Evolutionary conservation across 2,329 filamentous ascomycete genomes (phyloP).

Genomic region (Pseudocercospora vitis): DNA sequence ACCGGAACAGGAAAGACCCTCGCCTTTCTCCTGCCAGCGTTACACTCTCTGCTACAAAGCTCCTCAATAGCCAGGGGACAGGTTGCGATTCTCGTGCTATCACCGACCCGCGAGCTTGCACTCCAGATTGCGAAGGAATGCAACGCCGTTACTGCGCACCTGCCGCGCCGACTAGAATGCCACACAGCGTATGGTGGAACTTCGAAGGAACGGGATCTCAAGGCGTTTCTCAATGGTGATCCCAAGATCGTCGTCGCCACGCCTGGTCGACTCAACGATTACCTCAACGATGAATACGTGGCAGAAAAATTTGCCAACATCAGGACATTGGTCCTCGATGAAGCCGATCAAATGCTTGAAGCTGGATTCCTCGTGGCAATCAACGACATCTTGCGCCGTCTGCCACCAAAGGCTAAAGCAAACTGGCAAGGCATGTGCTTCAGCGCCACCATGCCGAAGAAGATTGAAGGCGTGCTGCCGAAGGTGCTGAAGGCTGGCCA

Average conservation of each 20-base stretch:
- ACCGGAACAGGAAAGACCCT: conserved; percentile 93
- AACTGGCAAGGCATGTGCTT: conserved; percentile 53
- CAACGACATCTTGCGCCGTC: conserved; percentile 51
- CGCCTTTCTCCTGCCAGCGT: conserved; percentile 82
- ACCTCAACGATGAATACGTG: conserved; percentile 66
- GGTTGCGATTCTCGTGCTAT: conserved; percentile 82
- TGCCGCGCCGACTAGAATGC: conserved; percentile 76
- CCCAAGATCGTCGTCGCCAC: conserved; percentile 87
- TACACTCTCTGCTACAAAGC: conserved; percentile 77
- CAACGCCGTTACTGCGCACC: conserved; percentile 82
- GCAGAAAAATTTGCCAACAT: conserved; percentile 49
- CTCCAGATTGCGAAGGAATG: conserved; percentile 67
- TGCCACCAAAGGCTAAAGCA: conserved; percentile 52
- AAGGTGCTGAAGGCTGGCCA: conserved; percentile 46
- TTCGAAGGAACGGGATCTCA: conserved; percentile 76
- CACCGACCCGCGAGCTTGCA: conserved; percentile 68
- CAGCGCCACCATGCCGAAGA: conserved; percentile 47
- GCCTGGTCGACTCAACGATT: conserved; percentile 80
- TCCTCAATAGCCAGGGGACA: conserved; percentile 69
- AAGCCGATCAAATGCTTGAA: conserved; percentile 82
- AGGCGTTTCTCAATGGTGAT: conserved; percentile 65
- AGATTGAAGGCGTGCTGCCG: conserved; percentile 48
- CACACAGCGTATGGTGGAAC: conserved; percentile 68
- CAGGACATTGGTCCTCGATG: conserved; percentile 53
- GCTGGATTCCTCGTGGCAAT: conserved; percentile 56